Evolutionary conservation across 2,329 filamentous ascomycete genomes (phyloP), one percentile per base, ranked within the genome.

Genomic region (Rhexocercosporidium sp.): DNA sequence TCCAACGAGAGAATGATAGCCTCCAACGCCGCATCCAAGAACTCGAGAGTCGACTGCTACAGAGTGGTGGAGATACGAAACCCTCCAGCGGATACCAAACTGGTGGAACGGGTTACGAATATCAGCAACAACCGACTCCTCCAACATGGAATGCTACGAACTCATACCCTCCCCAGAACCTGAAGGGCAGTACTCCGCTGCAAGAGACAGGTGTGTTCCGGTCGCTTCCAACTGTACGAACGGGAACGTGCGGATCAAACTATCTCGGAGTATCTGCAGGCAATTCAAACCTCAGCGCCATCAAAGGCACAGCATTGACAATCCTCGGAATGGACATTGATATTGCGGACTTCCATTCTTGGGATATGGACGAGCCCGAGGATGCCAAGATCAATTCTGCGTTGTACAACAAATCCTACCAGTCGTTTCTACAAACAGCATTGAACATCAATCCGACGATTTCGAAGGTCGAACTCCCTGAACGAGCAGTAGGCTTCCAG

Each of bases 261-360:
- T 91, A 91, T 71, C 82, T 93, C 3, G 91, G 90, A 44, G 88
- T 88, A 12, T 74, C 76, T 20, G 37, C 85, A 7, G 87, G 90
- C 64, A 88, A 86, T 72, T 85, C 86, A 9, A 87, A 88, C 60
- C 79, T 94, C 44, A 92, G 89, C 78, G 89, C 90, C 8, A 90
- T 94, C 75, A 90, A 90, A 73, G 92, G 92, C 56, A 94, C 91
- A 0, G 88, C 87, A 9, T 81, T 96, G n/a, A 90, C 91, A 0
- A 87, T 96, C 62, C 87, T 96, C 49, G 93, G 92, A 39, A 91
- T 91, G 72, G 90, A 92, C 54, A 91, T 96, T 73, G 91, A 96
- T 77, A 86, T 95, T 49, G 88, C 90, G 14, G 88, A 90, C 53
- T 93, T 92, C 74, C 85, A 90, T 56, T 87, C 86, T 0, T 82